phyloP scores from a whole-genome alignment of 208 protist species.

The Entamoeba invadens region DNA sequence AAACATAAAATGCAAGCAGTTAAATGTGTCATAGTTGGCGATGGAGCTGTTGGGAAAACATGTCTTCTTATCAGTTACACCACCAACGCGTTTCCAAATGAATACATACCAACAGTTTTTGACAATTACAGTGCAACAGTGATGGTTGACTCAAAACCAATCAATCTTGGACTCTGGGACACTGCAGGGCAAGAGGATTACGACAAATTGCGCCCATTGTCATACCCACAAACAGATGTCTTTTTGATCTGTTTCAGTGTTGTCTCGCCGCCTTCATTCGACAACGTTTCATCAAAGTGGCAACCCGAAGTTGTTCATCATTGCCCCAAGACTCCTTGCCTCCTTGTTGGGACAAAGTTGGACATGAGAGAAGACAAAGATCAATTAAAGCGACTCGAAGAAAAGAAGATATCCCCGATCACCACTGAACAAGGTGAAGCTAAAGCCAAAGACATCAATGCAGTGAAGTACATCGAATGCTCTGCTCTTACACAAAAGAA shows the following conservation, averaged over 20 bases:
- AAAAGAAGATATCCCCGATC: conserved; percentile 11
- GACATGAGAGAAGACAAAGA: no score
- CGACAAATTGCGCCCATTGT: conserved; percentile 46
- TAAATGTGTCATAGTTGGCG: conserved; percentile 21
- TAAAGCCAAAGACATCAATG: conserved; percentile 51
- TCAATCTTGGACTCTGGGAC: conserved; percentile 28
- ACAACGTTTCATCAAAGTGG: no score
- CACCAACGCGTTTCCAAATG: conserved; percentile 14
- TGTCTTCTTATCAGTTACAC: conserved; percentile 14
- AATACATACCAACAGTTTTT: no score
- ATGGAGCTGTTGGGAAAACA: conserved; percentile 26
- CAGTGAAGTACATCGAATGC: conserved; percentile 63
- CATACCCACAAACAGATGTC: conserved; percentile 45
- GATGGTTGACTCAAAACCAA: conserved; percentile 1
- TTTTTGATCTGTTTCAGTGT: conserved; percentile 62
- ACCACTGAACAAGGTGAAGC: conserved; percentile 35
- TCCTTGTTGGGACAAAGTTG: conserved; percentile 49
- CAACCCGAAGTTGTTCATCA: no score
- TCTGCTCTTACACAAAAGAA: no score
- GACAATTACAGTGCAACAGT: no score
- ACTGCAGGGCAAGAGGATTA: conserved; percentile 41
- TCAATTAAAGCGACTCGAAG: conserved; percentile 20
- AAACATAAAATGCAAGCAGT: neutral
- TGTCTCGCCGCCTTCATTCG: conserved; percentile 8
- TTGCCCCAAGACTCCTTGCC: conserved; percentile 31